Base-by-base conservation (phyloP, 2,329 filamentous ascomycete species). In the Fusarium abutilonis region DNA sequence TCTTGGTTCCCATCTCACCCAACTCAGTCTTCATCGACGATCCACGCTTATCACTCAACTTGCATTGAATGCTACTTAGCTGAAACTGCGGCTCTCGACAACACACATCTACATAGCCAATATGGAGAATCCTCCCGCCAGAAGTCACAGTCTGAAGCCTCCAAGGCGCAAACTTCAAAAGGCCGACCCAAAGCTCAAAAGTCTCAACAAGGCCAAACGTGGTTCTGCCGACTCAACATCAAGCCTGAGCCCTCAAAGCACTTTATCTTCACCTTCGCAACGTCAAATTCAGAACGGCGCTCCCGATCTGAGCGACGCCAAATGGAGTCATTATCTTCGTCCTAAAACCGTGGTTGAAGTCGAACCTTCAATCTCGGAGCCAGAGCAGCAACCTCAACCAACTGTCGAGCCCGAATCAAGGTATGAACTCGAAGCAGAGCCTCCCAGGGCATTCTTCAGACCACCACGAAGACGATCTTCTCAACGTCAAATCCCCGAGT, bases 81-180 rank as follows among this genome's bases (percentile, higher is more conserved):
- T 60, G 45, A 56, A 63, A 41, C 44, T 32, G 39, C 36, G 42
- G 36, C 46, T 46, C 46, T 21, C 45, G 26, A 61, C 46, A 31
- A 61, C 46, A 49, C n/a, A 15, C 19, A 51, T 58, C 29, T 32
- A 29, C 32, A 38, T 49, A n/a, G 28, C 48, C 42, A 46, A 40
- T 42, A 62, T 57, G 48, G 62, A 62, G 32, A 59, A 31, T 28
- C 28, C 52, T 13, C 53, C 52, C 43, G 35, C 52, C 40, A 56
- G 51, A 41, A 63, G 52, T 29, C 60, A 66, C 9, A 68, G 58
- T 36, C 46, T 71, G 43, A 73, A 70, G 36, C 72, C 71, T 9
- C 52, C 61, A 19, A 64, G 69, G 47, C 66, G 69, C 53, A 76
- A 68, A 54, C 66, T 76, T 14, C 71, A 72, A 36, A 76, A 72